phyloP scores from a whole-genome alignment of 2,329 filamentous ascomycete genomes.

The Sporothrix schenckii region DNA sequence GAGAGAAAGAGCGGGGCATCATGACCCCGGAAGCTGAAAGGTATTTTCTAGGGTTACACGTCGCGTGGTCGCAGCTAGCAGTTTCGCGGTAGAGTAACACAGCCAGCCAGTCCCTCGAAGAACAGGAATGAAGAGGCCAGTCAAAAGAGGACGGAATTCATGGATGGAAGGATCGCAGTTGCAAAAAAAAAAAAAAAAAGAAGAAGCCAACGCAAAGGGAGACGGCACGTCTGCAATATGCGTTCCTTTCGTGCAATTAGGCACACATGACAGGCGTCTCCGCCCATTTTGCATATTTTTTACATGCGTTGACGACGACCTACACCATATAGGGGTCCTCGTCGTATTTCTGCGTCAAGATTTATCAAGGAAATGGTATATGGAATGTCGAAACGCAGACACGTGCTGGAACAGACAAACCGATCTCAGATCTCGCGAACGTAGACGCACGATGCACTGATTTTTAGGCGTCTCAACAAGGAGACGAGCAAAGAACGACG shows the following conservation, averaged over 20 bases:
- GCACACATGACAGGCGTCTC: background rate
- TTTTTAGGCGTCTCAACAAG: background rate
- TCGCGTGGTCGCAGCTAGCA: background rate
- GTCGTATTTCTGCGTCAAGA: background rate
- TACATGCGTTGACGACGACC: background rate
- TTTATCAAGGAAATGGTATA: constrained; percentile 2
- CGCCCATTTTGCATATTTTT: background rate
- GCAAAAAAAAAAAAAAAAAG: background rate
- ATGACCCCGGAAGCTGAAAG: background rate
- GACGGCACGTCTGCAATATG: background rate
- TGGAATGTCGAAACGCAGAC: no score
- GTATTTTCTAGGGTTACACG: background rate
- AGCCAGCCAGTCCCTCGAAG: no score
- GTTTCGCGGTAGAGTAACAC: background rate
- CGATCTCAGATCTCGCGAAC: constrained; percentile 10
- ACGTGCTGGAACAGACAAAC: no score
- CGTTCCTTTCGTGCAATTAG: background rate
- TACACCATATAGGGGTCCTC: background rate
- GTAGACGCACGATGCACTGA: background rate
- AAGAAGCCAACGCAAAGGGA: background rate
- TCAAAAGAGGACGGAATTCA: background rate
- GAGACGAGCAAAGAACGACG: background rate
- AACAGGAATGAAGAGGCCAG: background rate
- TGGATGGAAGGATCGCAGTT: background rate
- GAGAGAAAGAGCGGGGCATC: constrained; percentile 1